Percentiles rank a stretch among this genome's conserved stretches.
These are phyloP conservation scores for Xylariomycetidae sp. DNA, from an alignment of 2,329 filamentous ascomycete species.

Conservation along the genomic window DNA sequence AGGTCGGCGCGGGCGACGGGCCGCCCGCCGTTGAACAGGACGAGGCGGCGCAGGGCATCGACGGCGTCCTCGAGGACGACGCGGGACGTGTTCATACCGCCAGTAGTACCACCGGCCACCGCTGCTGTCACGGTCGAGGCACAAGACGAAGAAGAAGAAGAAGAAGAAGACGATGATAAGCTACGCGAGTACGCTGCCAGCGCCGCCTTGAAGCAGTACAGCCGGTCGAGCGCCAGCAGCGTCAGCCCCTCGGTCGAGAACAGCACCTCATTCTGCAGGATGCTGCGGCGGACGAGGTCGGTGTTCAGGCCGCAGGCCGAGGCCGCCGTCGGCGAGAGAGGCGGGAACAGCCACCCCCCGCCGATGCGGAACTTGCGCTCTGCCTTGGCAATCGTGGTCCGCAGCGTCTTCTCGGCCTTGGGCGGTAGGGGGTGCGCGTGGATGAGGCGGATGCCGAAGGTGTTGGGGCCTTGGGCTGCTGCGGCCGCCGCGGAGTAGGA, in stretches of 20 bases:
- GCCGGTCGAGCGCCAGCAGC: slow-evolving; percentile 54
- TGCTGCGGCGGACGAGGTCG: slow-evolving; percentile 51
- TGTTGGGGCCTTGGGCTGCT: slow-evolving; percentile 29
- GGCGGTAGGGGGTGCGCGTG: slow-evolving; percentile 41
- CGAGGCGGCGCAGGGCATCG: slow-evolving; percentile 56
- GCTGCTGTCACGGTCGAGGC: neutral
- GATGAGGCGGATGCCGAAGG: slow-evolving; percentile 47
- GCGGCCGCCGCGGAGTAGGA: slow-evolving; percentile 11
- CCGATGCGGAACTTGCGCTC: slow-evolving; percentile 40
- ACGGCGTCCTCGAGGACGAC: slow-evolving; percentile 54
- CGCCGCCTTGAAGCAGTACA: slow-evolving; percentile 61
- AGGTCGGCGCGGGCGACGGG: slow-evolving; percentile 48
- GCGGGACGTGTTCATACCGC: slow-evolving; percentile 6
- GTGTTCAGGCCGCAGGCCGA: slow-evolving; percentile 41
- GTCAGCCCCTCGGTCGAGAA: slow-evolving; percentile 58
- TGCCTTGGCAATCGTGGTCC: slow-evolving; percentile 46
- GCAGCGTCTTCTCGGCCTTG: slow-evolving; percentile 44
- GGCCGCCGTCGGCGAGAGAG: slow-evolving; percentile 37
- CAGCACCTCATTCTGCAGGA: slow-evolving; percentile 56
- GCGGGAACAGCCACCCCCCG: slow-evolving; percentile 30
- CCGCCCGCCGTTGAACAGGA: slow-evolving; percentile 47
- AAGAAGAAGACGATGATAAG: neutral
- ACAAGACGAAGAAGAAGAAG: neutral
- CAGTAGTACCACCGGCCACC: neutral
- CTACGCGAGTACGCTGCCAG: slow-evolving; percentile 52